Conservation (phyloP, 225 moss, liverwort and hornwort genomes). For the Straminergon stramineum region DNA sequence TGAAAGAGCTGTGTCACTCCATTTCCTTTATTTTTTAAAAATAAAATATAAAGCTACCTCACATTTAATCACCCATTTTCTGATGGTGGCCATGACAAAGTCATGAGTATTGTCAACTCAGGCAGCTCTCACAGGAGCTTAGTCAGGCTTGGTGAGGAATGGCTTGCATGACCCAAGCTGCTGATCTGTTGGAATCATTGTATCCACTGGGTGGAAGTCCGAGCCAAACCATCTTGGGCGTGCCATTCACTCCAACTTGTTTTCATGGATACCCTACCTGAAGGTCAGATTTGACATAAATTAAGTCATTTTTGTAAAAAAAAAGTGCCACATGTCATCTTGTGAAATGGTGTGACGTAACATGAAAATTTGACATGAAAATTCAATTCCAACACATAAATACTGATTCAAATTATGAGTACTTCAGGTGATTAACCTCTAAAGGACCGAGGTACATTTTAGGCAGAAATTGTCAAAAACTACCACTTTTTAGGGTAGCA, state of each 20-base stretch:
- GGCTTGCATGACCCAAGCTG: neutral
- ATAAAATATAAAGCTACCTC: no score
- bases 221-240: neutral
- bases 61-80: neutral
- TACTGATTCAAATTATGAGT: neutral
- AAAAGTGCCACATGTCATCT: neutral
- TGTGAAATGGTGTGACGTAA: neutral
- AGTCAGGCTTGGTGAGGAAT: neutral
- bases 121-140: neutral
- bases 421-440: no score
- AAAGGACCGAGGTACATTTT: no score
- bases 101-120: slow-evolving; percentile 3
- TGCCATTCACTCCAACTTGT: neutral
- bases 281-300: neutral
- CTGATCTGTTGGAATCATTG: neutral
- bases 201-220: neutral
- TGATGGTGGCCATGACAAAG: neutral
- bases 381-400: fast-evolving
- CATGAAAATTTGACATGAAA: fast-evolving
- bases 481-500: no score
- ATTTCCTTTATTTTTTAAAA: no score
- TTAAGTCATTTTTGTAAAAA: neutral
- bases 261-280: neutral
- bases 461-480: no score
- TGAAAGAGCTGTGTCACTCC: neutral